A percentile compares a stretch with the other conserved stretches of the same genome.
phyloP scores from a whole-genome alignment of 257 asterid genomes.

The Verbascum thapsus region DNA sequence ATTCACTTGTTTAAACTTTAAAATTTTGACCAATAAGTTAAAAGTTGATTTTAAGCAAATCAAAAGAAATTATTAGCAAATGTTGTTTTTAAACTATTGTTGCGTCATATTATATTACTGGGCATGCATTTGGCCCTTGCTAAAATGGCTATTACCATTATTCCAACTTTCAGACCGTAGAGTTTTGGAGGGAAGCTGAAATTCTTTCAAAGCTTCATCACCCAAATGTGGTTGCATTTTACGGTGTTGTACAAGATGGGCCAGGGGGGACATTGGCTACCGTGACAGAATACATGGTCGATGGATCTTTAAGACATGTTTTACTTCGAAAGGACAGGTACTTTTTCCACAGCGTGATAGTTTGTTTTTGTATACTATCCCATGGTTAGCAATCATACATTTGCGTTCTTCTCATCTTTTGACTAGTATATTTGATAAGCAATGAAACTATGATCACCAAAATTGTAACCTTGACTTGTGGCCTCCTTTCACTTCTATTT shows the following conservation, averaged over 20 bases:
- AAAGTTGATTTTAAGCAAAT: conserved; percentile 18
- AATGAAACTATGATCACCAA: neutral
- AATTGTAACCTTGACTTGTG: neutral
- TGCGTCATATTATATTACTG: conserved; percentile 1
- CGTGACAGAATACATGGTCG: conserved; percentile 71
- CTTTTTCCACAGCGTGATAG: conserved; percentile 8
- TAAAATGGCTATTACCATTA: conserved; percentile 22
- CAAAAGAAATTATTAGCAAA: conserved; percentile 18
- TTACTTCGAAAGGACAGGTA: conserved; percentile 71
- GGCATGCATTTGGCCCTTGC: conserved; percentile 19
- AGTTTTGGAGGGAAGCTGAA: conserved; percentile 78
- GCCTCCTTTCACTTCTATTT: conserved; percentile 1
- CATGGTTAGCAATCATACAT: neutral
- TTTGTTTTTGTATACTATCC: conserved; percentile 7
- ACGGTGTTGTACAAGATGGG: conserved; percentile 78
- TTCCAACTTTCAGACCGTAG: conserved; percentile 48
- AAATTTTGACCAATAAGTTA: conserved; percentile 14
- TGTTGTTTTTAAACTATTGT: conserved; percentile 20
- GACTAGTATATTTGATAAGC: conserved; percentile 9
- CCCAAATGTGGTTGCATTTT: conserved; percentile 79
- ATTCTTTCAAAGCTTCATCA: conserved; percentile 79
- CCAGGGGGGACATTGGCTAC: conserved; percentile 78
- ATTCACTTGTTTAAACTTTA: conserved; percentile 3
- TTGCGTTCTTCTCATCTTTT: neutral
- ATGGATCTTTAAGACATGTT: conserved; percentile 73